Percentiles rank a stretch among this genome's conserved stretches.
Conservation (phyloP, 2,329 filamentous ascomycete species). For the Aspergillus sp. region DNA sequence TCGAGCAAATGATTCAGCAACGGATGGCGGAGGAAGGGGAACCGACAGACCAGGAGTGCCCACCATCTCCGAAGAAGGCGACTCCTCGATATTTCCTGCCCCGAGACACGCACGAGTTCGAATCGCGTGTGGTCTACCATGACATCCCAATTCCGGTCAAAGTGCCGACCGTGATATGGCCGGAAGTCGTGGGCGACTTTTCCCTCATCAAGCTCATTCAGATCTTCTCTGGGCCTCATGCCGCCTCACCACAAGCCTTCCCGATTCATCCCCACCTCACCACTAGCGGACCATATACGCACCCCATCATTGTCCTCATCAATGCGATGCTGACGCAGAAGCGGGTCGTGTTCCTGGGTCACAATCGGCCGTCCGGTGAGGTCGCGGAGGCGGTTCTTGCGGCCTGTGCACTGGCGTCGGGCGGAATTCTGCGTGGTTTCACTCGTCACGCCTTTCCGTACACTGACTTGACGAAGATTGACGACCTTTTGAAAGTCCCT, state of each 20-base stretch:
- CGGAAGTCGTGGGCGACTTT: conserved; percentile 96
- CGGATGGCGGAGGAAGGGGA: conserved; percentile 66
- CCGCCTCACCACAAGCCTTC: conserved; percentile 82
- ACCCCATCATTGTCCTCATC: conserved; percentile 90
- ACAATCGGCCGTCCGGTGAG: conserved; percentile 92
- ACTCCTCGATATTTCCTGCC: conserved; percentile 72
- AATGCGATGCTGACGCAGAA: conserved; percentile 97
- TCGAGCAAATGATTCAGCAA: conserved; percentile 88
- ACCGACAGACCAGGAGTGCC: conserved; percentile 31
- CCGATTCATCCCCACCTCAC: conserved; percentile 86
- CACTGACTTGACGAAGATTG: conserved; percentile 95
- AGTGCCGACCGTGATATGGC: conserved; percentile 87
- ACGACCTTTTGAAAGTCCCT: conserved; percentile 91
- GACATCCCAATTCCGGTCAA: conserved; percentile 96
- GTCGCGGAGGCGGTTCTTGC: conserved; percentile 97
- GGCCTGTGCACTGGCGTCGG: conserved; percentile 91
- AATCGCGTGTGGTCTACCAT: conserved; percentile 93
- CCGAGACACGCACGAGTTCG: conserved; percentile 95
- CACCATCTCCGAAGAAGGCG: conserved; percentile 55
- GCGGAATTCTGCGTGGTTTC: conserved; percentile 88
- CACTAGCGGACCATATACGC: conserved; percentile 83
- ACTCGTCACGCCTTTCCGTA: conserved; percentile 96
- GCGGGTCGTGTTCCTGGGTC: conserved; percentile 89
- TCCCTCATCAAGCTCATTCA: conserved; percentile 96
- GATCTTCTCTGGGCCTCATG: conserved; percentile 81